phyloP scores from a whole-genome alignment of 1,284 basidiomycete species.

The Ganoderma resinaceum region DNA sequence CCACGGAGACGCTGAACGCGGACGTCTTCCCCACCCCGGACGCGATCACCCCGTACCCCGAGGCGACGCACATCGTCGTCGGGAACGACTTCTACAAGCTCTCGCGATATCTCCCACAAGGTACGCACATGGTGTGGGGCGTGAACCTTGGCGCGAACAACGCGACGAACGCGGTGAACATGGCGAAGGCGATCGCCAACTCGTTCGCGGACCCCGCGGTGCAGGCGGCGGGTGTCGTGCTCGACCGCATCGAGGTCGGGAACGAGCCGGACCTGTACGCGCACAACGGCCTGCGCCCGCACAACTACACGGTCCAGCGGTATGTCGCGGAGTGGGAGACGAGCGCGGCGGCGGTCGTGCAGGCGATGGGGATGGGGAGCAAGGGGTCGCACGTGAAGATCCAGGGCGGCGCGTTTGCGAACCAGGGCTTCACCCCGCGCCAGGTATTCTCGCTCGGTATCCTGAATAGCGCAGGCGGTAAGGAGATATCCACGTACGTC shows the following conservation, averaged over 20 bases:
- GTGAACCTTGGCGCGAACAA: conserved; percentile 66
- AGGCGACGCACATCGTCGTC: conserved; percentile 61
- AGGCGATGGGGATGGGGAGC: conserved; percentile 39
- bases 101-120: conserved; percentile 58
- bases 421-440: conserved; percentile 64
- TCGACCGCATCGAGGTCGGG: conserved; percentile 33
- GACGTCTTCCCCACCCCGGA: conserved; percentile 57
- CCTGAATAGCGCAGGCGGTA: conserved; percentile 41
- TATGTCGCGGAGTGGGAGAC: conserved; percentile 61
- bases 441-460: conserved; percentile 48
- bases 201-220: conserved; percentile 56
- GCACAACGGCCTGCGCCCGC: conserved; percentile 54
- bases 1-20: conserved; percentile 56
- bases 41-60: conserved; percentile 63
- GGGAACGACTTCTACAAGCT: conserved; percentile 64
- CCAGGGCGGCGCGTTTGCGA: conserved; percentile 61
- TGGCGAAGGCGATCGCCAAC: conserved; percentile 59
- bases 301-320: conserved; percentile 52
- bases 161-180: conserved; percentile 61
- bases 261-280: conserved; percentile 71
- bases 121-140: conserved; percentile 69
- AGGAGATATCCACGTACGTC: conserved; percentile 42
- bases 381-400: conserved; percentile 48
- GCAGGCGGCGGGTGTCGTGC: conserved; percentile 48
- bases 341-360: conserved; percentile 35